Base-by-base conservation (phyloP, 495 filamentous ascomycete genomes). In the Penicillium soppii region DNA sequence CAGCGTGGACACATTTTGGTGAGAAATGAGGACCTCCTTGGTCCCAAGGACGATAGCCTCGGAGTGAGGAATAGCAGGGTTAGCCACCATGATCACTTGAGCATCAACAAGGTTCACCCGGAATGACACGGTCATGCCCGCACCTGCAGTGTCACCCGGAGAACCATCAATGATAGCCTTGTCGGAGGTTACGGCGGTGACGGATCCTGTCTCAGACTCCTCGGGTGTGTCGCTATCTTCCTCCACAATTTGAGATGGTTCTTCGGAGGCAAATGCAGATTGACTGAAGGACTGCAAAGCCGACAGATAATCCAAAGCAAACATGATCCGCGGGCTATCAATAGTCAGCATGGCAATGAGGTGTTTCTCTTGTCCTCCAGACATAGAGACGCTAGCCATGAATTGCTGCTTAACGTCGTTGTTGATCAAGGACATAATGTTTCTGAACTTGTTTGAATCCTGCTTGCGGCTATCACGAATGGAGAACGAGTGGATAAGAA, bases 351-450 rank as follows among this genome's bases (percentile, higher is more conserved):
- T 87, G 4, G 89, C 91, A 57, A 97, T 91, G 40, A 97, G 68
- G 71, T 88, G 89, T 53, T 83, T 82, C 7, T 96, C 86, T 26
- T 85, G 71, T 3, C 92, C 92, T 21, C 90, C 89, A 7, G 95
- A 92, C 65, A 97, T 92, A 7, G 91, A 91, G 23, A 98, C 72
- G 70, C 87, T 95, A 29, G 94, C 94, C 95, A 98, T 97, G 63
- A 97, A 95, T 53, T 88, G 84, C 71, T 97, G 94, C 62, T 95
- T 89, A 8, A 94, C 91, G 43, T 88, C 86, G 53, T 90, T 89
- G 65, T 97, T 97, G 59, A 91, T 89, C 55, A 95, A 84, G 19
- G 92, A 92, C 94, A 98, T 97, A 69, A 97, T 96, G 66, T 95
- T 95, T 36, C 90, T 82, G 79, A 92, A 98, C 66, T 96, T 96